Evolutionary conservation across 1,284 basidiomycete genomes (phyloP).

Genomic region (Stereum hirsutum): DNA sequence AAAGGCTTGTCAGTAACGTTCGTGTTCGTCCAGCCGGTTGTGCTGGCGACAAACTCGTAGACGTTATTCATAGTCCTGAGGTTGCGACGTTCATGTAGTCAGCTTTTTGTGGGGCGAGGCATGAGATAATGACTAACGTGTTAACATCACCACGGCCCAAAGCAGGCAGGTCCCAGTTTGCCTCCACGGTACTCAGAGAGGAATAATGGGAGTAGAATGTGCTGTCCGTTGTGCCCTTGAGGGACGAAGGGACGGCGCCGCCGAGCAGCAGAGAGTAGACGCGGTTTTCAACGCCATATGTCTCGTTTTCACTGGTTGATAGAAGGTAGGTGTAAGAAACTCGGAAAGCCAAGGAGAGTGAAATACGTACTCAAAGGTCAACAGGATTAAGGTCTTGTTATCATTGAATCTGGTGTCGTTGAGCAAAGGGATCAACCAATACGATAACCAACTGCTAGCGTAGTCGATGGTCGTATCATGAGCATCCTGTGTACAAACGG

Average conservation of each 20-base stretch:
- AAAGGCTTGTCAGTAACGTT: slow-evolving; percentile 22
- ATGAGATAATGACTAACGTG: slow-evolving; percentile 14
- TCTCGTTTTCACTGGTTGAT: slow-evolving; percentile 42
- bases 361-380: slow-evolving; percentile 48
- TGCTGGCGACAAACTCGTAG: slow-evolving; percentile 32
- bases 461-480: slow-evolving; percentile 47
- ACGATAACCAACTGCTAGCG: slow-evolving; percentile 32
- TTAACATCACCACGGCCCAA: slow-evolving; percentile 51
- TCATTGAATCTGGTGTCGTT: slow-evolving; percentile 32
- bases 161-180: slow-evolving; percentile 54
- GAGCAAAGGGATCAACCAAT: slow-evolving; percentile 45
- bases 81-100: slow-evolving; percentile 15
- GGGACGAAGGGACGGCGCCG: slow-evolving; percentile 32
- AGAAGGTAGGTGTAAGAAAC: too few species aligned
- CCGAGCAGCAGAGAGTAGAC: slow-evolving; percentile 45
- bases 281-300: slow-evolving; percentile 34
- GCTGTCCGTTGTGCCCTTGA: slow-evolving; percentile 36
- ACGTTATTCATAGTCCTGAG: slow-evolving; percentile 34
- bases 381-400: slow-evolving; percentile 35
- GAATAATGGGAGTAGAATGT: slow-evolving; percentile 65
- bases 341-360: too few species aligned
- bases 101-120: neutral
- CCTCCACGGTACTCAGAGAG: slow-evolving; percentile 45
- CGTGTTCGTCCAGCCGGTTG: slow-evolving; percentile 28
- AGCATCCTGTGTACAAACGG: too few species aligned